Evolutionary conservation across 2,329 filamentous ascomycete genomes (phyloP), one percentile per base, ranked within the genome.

Genomic region (Periconia sp.): DNA sequence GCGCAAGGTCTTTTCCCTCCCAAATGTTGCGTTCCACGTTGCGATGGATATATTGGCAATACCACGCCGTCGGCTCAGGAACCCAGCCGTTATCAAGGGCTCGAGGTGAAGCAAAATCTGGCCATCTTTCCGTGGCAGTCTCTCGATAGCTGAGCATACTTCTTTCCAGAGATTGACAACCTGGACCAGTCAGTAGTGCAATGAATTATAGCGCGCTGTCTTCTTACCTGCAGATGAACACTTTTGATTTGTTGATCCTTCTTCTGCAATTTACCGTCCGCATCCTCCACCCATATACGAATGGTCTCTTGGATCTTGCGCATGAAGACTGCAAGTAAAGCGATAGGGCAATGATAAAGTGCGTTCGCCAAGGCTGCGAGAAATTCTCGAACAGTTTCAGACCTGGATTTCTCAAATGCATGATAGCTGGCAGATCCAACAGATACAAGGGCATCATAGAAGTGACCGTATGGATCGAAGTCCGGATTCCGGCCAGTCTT

Each of bases 1-100:
- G 17, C 81, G 71, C 1, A 90, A 61, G 4, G 72, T 71, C 3
- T 81, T 74, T 26, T 81, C 77, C 12, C 79, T 72, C 15, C 84
- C 84, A 59, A 89, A 90, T 0, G 85, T 79, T 0, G 70, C 64
- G 54, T 91, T 92, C 90, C 90, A 96, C 48, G 80, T 76, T 12
- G 69, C 61, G 18, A 85, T 74, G 2, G 82, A 78, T 3, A 62
- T 62, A 32, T 80, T 80, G 9, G 77, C 74, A 8, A 80, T 74
- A 3, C 64, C 68, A 33, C 70, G 73, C 50, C 80, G 76, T 5
- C 72, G 72, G 31, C 80, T 84, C 16, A 73, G 63, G 19, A 86
- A 75, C 2, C 78, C 79, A 34, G 80, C 72, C 21, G 74, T 68
- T 8, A 85, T 65, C 5, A 85, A 61, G 4, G 57, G 48, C 33